These are phyloP conservation scores for Sporobolus alterniflorus DNA, from an alignment of 202 grass and related monocot genomes.

Conservation along the genomic window DNA sequence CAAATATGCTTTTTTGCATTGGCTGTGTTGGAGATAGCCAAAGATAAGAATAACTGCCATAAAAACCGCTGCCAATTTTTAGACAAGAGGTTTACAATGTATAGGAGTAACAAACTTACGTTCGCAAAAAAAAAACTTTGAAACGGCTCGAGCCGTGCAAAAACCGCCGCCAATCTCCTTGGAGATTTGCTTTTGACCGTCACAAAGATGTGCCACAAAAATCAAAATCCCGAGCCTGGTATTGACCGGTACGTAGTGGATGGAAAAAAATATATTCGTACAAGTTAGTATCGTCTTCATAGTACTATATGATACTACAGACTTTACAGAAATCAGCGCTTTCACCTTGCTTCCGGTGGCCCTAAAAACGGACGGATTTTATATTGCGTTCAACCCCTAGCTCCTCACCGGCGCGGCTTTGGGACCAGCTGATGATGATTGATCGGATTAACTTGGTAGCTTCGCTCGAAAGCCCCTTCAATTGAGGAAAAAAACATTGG, in stretches of 20 bases:
- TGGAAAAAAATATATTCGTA: too few species aligned
- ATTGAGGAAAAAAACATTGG: conserved; percentile 11
- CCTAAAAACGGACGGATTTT: conserved; percentile 19
- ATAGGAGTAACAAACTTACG: too few species aligned
- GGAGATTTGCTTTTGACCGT: not conserved
- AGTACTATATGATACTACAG: not conserved
- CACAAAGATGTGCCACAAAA: not conserved
- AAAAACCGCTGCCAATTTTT: too few species aligned
- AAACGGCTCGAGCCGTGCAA: not conserved
- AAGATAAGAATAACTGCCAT: too few species aligned
- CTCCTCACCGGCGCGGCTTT: not conserved
- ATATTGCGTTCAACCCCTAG: conserved; percentile 43
- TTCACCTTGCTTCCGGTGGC: conserved; percentile 8
- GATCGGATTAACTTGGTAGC: conserved; percentile 21
- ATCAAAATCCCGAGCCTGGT: not conserved
- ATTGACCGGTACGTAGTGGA: not conserved
- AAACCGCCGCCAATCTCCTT: not conserved
- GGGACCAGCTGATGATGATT: conserved; percentile 20
- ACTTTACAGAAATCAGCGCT: conserved; percentile 12
- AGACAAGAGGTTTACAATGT: too few species aligned
- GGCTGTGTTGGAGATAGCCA: too few species aligned
- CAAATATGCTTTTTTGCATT: too few species aligned
- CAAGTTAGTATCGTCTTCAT: not conserved
- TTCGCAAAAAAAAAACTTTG: too few species aligned
- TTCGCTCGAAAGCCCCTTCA: conserved; percentile 26